Base-by-base conservation (phyloP, 1,284 basidiomycete species). In the Inonotus hispidus region DNA sequence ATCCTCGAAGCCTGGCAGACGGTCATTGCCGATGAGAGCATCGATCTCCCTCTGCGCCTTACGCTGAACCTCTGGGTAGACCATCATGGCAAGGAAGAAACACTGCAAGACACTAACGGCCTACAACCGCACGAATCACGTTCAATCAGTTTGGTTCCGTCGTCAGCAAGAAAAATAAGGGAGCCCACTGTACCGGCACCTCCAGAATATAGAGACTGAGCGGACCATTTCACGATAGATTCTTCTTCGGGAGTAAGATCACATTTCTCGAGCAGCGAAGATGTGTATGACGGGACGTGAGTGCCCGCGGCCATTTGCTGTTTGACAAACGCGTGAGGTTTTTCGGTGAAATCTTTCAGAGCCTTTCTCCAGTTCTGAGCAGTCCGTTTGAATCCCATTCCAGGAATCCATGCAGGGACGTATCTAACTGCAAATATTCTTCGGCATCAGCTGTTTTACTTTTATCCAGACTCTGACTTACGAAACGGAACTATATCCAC, bases 321-420 rank as follows among this genome's bases (percentile, higher is more conserved):
- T 59, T 72, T 71, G 3, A 77, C 77, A 55, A 72, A 75, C 23
- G 69, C 64, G 53, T 74, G 76, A 7, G 80, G 79, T 13, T 66
- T 68, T 14, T 72, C 66, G 10, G 73, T 64, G 60, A 77, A 71
- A 2, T 71, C 68, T 3, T 61, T 60, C 1, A 74, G 68, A 1
- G 72, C 60, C 29, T 68, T 63, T 3, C 65, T 69, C 72, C 75
- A 79, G 29, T 66, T 58, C 11, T 71, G 68, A 2, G 78, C 80
- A 8, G 71, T 72, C 29, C 68, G 68, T 63, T 80, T 68, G 69
- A 82, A 83, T 0, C 73, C 71, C 29, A 72, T 70, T 0, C 81
- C 81, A 46, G 81, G 81, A 4, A 81, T 60, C 81, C 80, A 82
- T 59, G 76, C 74, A 0, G 82, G 81, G 7, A 83, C 62, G 47